Conservation (phyloP, 2,329 filamentous ascomycete species). For the Penicillium glabrum region DNA sequence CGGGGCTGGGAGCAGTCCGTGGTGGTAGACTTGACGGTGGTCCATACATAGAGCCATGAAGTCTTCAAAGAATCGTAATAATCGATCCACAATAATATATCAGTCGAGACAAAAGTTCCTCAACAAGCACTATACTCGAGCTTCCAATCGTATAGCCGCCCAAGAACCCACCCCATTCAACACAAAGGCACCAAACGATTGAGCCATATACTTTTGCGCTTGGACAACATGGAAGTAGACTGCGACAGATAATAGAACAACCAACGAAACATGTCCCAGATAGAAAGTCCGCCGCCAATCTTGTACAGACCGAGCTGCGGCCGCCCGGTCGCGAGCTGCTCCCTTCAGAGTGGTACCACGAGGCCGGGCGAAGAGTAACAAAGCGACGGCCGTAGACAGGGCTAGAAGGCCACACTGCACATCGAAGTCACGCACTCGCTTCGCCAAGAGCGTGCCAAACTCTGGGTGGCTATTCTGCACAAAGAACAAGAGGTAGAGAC, state of each 20-base stretch:
- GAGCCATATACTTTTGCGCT: slow-evolving; percentile 54
- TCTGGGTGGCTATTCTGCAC: slow-evolving; percentile 43
- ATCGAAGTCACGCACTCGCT: slow-evolving; percentile 57
- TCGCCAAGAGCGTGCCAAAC: slow-evolving; percentile 45
- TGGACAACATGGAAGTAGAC: slow-evolving; percentile 58
- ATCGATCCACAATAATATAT: not conserved
- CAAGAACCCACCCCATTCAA: slow-evolving; percentile 41
- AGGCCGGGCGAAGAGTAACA: slow-evolving; percentile 50
- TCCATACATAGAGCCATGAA: not conserved
- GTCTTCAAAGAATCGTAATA: not conserved
- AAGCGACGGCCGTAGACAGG: slow-evolving; percentile 47
- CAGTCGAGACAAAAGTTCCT: not conserved
- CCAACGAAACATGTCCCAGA: slow-evolving; percentile 54
- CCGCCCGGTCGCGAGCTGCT: slow-evolving; percentile 10
- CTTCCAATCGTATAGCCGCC: slow-evolving; percentile 14
- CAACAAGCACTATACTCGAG: not conserved
- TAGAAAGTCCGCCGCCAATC: slow-evolving; percentile 53
- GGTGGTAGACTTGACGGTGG: too few relatives aligned
- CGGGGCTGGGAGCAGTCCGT: too few relatives aligned
- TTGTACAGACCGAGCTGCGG: slow-evolving; percentile 17
- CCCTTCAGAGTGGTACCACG: slow-evolving; percentile 28
- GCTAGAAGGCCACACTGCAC: slow-evolving; percentile 57
- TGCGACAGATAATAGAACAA: slow-evolving; percentile 48
- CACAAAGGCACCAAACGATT: slow-evolving; percentile 49
- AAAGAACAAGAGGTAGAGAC: slow-evolving; percentile 60